A percentile compares a stretch with the other conserved stretches of the same genome.
These are phyloP conservation scores for Diversispora epigaea DNA, from an alignment of 192 early-diverging fungal species.

Conservation along the genomic window DNA sequence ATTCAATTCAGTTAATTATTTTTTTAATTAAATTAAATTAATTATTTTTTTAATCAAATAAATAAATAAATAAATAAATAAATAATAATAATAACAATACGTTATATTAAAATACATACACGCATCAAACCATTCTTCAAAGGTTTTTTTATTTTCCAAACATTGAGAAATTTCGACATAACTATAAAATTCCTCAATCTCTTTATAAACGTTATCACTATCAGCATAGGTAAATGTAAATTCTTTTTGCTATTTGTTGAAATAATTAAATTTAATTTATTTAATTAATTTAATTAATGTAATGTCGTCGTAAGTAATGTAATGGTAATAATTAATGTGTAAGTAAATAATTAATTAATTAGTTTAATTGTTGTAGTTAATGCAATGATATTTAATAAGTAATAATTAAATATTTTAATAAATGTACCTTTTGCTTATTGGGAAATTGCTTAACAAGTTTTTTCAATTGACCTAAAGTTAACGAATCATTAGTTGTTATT, in stretches of 20 bases:
- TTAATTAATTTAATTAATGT: neutral
- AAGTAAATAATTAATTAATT: neutral
- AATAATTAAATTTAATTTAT: neutral
- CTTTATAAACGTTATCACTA: conserved; percentile 46
- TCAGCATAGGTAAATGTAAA: conserved; percentile 53
- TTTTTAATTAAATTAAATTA: neutral
- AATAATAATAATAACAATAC: no score
- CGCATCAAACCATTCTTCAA: conserved; percentile 42
- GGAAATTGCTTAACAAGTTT: conserved; percentile 54
- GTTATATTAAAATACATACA: conserved; percentile 30
- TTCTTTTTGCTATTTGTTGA: conserved; percentile 39
- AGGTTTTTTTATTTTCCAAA: conserved; percentile 42
- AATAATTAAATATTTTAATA: no score
- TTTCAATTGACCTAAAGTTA: conserved; percentile 55
- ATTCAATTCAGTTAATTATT: neutral
- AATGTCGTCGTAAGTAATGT: no score
- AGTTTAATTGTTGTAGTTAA: neutral
- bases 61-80: neutral
- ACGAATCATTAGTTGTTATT: conserved; percentile 37
- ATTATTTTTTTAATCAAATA: neutral
- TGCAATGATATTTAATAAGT: neutral
- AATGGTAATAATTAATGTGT: no score
- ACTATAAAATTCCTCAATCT: conserved; percentile 61
- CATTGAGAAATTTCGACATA: conserved; percentile 52
- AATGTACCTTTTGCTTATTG: conserved; percentile 51